Conservation (phyloP, 2,329 filamentous ascomycete species). For the Cercospora sesami region DNA sequence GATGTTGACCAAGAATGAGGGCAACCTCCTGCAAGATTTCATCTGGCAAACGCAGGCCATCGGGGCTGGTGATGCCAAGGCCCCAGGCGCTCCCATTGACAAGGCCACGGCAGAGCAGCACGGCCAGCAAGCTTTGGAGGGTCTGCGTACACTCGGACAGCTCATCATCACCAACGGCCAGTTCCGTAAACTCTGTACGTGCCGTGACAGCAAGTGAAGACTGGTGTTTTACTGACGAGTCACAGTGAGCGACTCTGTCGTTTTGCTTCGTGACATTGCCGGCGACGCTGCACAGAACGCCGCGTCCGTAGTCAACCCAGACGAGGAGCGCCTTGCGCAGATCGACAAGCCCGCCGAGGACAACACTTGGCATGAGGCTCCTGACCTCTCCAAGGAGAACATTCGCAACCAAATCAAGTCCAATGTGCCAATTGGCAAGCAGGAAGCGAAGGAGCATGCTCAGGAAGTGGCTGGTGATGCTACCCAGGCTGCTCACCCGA, state of each 20-base stretch:
- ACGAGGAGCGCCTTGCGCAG: conserved; percentile 71
- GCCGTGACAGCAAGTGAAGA: not conserved
- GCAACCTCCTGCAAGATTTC: conserved; percentile 92
- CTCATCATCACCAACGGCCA: conserved; percentile 94
- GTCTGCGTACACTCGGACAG: conserved; percentile 81
- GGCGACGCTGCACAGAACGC: conserved; percentile 83
- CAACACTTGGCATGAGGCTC: conserved; percentile 78
- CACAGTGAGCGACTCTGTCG: conserved; percentile 71
- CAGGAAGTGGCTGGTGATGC: conserved; percentile 61
- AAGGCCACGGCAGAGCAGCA: conserved; percentile 80
- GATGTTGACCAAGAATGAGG: conserved; percentile 89
- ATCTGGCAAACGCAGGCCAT: conserved; percentile 89
- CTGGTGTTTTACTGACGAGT: conserved; percentile 12
- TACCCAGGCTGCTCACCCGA: conserved; percentile 57
- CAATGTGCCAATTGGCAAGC: conserved; percentile 54
- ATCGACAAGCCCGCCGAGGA: conserved; percentile 84
- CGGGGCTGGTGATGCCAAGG: conserved; percentile 60
- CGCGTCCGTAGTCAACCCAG: conserved; percentile 72
- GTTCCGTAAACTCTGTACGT: conserved; percentile 81
- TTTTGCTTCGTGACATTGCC: conserved; percentile 85
- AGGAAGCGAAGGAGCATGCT: conserved; percentile 57
- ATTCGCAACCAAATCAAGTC: conserved; percentile 68
- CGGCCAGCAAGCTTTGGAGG: conserved; percentile 78
- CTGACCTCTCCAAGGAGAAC: conserved; percentile 61
- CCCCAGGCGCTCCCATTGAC: conserved; percentile 67